A percentile compares a stretch with the other conserved stretches of the same genome.
These are phyloP conservation scores for Xylaria castorea DNA, from an alignment of 495 filamentous ascomycete genomes.

Conservation along the genomic window DNA sequence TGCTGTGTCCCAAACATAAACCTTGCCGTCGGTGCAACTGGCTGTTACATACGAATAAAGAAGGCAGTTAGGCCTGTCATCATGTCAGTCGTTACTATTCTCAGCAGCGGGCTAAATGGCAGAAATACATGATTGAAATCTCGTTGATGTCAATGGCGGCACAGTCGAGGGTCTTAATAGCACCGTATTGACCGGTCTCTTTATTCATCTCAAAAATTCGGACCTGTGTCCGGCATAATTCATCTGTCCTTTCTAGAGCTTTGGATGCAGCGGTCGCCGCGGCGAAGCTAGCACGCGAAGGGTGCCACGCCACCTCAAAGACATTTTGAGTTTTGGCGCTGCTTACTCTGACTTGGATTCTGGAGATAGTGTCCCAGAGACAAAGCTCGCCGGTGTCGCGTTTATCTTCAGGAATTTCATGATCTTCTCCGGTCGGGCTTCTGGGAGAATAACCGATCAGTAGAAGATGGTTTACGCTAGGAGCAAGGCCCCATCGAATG, in stretches of 20 bases:
- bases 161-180: slow-evolving; percentile 66
- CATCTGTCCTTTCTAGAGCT: slow-evolving; percentile 48
- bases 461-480: slow-evolving; percentile 61
- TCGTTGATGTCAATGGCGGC: slow-evolving; percentile 88
- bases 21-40: slow-evolving; percentile 82
- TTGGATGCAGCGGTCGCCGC: slow-evolving; percentile 64
- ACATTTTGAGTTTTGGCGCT: slow-evolving; percentile 69
- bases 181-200: slow-evolving; percentile 42
- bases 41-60: slow-evolving; percentile 71
- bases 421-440: slow-evolving; percentile 56
- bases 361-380: slow-evolving; percentile 68
- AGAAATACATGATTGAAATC: slow-evolving; percentile 64
- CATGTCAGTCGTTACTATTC: slow-evolving; percentile 48
- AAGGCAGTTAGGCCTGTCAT: slow-evolving; percentile 49
- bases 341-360: slow-evolving; percentile 53
- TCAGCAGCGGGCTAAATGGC: slow-evolving; percentile 35
- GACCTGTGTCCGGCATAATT: slow-evolving; percentile 57
- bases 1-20: slow-evolving; percentile 85
- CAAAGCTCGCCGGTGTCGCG: slow-evolving; percentile 71
- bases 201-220: slow-evolving; percentile 49
- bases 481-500: slow-evolving; percentile 71
- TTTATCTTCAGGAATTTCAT: slow-evolving; percentile 60
- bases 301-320: slow-evolving; percentile 84
- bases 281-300: slow-evolving; percentile 61
- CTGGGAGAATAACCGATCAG: slow-evolving; percentile 79